Base-by-base conservation (phyloP, 1,284 basidiomycete species). In the Trichosporon sp. region DNA sequence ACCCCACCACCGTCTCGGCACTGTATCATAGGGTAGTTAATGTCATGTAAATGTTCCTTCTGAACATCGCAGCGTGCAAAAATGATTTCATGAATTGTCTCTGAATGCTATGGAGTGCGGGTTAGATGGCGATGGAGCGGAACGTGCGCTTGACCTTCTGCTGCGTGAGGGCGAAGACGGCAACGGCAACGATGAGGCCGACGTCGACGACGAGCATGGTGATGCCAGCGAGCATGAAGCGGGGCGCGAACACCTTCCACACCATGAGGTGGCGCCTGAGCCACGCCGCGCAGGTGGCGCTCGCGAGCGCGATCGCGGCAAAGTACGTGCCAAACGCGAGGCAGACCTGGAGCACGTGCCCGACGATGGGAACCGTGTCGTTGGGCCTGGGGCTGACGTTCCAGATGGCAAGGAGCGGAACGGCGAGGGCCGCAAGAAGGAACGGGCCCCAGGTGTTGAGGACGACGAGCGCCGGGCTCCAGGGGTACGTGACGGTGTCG, bases 231-330 rank as follows among this genome's bases (percentile, higher is more conserved):
- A 88, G 80, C 90, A 98, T 95, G 79, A 95, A 96, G 70, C 95
- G 85, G 65, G 97, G 97, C 32, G 95, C 95, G 80, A 98, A 99
- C 5, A 98, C 90, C 83, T 98, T 98, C 94, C 96, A 99, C 42
- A 98, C 94, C 95, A 99, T 98, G 74, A 99, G 82, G 82, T 99
- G 97, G 51, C 96, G 82, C 68, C 94, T 83, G 67, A 98, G 85
- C 77, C 89, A 87, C 2, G 91, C 90, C 0, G 93, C 90, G 70
- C 89, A 90, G 5, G 89, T 81, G 3, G 92, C 89, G 9, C 89
- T 88, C 2, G 91, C 89, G 6, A 96, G 79, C 0, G 92, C 82
- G 32, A 97, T 79, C 2, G 85, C 76, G 3, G 87, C 82, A 78
- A 91, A 90, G 79, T 95, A 95, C 2, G 89, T 82, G 83, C 89